phyloP scores from a whole-genome alignment of 2,329 filamentous ascomycete genomes.

The Pestalotiopsis sp. region DNA sequence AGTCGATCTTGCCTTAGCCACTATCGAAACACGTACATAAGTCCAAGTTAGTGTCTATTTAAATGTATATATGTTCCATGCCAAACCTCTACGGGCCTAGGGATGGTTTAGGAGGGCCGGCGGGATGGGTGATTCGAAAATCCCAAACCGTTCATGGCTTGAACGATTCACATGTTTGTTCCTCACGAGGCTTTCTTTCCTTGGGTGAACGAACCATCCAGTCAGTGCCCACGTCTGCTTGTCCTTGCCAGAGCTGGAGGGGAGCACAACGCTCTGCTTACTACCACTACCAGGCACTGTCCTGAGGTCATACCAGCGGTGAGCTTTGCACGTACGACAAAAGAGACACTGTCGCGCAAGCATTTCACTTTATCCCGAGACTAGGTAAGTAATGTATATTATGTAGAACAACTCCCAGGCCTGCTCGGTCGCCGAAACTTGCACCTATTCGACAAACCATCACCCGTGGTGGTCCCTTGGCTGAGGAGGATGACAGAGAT shows the following conservation, averaged over 20 bases:
- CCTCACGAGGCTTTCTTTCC: no score
- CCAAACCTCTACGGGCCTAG: not conserved
- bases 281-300: not conserved
- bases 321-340: not conserved
- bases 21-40: not conserved
- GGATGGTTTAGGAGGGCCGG: not conserved
- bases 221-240: not conserved
- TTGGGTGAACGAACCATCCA: not conserved
- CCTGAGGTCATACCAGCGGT: not conserved
- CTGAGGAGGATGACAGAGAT: no score
- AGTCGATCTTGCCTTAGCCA: not conserved
- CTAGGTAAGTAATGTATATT: no score
- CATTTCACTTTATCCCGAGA: no score
- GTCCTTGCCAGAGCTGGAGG: not conserved
- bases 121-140: not conserved
- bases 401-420: no score
- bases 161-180: no score
- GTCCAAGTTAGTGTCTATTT: not conserved
- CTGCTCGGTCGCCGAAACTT: no score
- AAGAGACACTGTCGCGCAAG: no score
- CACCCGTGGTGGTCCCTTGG: no score
- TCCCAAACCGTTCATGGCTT: not conserved
- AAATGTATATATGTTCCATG: not conserved
- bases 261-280: not conserved
- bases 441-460: no score